Percentiles rank a stretch among this genome's conserved stretches.
phyloP scores from a whole-genome alignment of 1,139 yeast genomes.

The Blastobotrys aristatus region DNA sequence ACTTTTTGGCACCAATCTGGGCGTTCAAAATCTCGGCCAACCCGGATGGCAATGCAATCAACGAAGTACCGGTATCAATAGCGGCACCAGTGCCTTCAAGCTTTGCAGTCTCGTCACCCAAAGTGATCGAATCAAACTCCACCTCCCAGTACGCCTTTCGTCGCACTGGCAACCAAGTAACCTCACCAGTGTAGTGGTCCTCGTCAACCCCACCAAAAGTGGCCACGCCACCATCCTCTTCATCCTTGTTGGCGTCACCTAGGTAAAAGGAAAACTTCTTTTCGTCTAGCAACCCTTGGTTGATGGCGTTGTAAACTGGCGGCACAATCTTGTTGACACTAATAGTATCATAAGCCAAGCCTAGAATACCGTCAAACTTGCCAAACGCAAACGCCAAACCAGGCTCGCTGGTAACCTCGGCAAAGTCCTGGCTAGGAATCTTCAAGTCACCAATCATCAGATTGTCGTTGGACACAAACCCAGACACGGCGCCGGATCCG shows the following conservation, averaged over 20 bases:
- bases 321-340: slow-evolving; percentile 87
- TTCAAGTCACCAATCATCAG: slow-evolving; percentile 75
- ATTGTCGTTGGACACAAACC: slow-evolving; percentile 82
- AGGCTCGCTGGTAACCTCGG: slow-evolving; percentile 95
- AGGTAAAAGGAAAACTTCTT: slow-evolving; percentile 85
- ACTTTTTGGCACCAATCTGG: slow-evolving; percentile 93
- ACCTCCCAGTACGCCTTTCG: slow-evolving; percentile 99
- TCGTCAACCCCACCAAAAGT: slow-evolving; percentile 92
- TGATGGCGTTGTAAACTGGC: slow-evolving; percentile 85
- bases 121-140: slow-evolving; percentile 77
- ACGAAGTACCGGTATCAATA: slow-evolving; percentile 96
- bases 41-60: slow-evolving; percentile 89
- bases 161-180: slow-evolving; percentile 94
- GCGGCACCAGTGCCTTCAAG: slow-evolving; percentile 89
- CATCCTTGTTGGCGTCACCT: slow-evolving; percentile 67
- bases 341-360: slow-evolving; percentile 87
- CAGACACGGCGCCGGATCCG: slow-evolving; percentile 90
- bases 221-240: slow-evolving; percentile 74
- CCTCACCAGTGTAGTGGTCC: slow-evolving; percentile 66
- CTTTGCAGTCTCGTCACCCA: slow-evolving; percentile 87
- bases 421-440: slow-evolving; percentile 86
- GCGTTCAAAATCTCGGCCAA: slow-evolving; percentile 92
- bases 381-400: slow-evolving; percentile 98
- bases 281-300: slow-evolving; percentile 72
- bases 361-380: slow-evolving; percentile 91